Conservation (phyloP, 352 stramenopile species). For the Vaucheria bursata region DNA sequence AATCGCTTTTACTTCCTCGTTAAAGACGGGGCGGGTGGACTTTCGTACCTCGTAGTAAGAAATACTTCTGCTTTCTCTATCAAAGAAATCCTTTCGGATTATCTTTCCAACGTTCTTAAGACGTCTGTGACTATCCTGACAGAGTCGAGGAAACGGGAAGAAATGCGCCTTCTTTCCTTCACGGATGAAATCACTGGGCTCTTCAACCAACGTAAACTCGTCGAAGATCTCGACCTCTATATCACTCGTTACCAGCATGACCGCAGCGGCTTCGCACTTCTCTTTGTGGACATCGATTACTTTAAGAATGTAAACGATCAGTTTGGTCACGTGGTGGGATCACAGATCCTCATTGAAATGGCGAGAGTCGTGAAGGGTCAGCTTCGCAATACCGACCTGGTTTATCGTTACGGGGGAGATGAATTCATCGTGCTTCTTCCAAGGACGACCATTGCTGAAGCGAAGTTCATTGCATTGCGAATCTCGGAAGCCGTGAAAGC, state of each 20-base stretch:
- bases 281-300: neutral
- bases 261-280: neutral
- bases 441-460: neutral
- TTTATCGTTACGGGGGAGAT: neutral
- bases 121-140: too few species aligned
- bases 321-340: neutral
- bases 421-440: neutral
- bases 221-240: neutral
- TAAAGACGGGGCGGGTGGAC: too few species aligned
- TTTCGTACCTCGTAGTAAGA: too few species aligned
- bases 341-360: neutral
- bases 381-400: neutral
- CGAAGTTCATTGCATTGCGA: too few species aligned
- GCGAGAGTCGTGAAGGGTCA: neutral
- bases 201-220: neutral
- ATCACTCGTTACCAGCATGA: neutral
- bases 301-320: neutral
- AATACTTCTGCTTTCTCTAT: too few species aligned
- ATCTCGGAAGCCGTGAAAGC: too few species aligned
- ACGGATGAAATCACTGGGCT: neutral
- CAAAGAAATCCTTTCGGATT: too few species aligned
- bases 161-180: too few species aligned
- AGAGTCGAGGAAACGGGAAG: too few species aligned
- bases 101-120: too few species aligned
- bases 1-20: too few species aligned